A percentile compares a stretch with the other conserved stretches of the same genome.
These are phyloP conservation scores for Clavulina sp. DNA, from an alignment of 768 basidiomycete genomes.

Conservation along the genomic window DNA sequence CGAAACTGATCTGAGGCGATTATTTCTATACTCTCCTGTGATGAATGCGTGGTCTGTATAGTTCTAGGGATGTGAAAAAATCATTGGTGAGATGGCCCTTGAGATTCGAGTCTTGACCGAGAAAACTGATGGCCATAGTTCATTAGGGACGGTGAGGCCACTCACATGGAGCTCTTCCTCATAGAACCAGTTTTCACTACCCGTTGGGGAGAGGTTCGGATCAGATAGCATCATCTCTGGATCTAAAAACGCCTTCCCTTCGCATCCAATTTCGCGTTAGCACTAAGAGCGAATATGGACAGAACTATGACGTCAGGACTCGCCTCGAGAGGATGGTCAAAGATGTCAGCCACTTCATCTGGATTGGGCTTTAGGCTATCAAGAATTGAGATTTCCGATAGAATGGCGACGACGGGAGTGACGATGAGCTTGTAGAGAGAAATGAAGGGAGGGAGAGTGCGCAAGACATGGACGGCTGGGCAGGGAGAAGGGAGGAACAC, in stretches of 20 bases:
- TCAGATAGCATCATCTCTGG: conserved; percentile 30
- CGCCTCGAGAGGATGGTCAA: conserved; percentile 52
- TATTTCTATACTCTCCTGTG: conserved; percentile 62
- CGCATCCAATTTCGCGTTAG: too few relatives aligned
- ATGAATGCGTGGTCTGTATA: too few relatives aligned
- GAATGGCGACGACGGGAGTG: conserved; percentile 58
- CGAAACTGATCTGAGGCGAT: conserved; percentile 60
- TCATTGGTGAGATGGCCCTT: too few relatives aligned
- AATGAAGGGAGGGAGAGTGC: conserved; percentile 46
- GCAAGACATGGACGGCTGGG: conserved; percentile 41
- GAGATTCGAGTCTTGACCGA: conserved; percentile 9
- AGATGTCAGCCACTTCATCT: conserved; percentile 59
- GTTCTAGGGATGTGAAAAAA: too few relatives aligned
- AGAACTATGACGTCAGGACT: not conserved
- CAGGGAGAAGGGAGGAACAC: conserved; percentile 45
- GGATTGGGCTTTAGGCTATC: conserved; percentile 34
- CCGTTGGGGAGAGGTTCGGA: conserved; percentile 33
- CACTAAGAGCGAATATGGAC: not conserved
- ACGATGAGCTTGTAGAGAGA: conserved; percentile 55
- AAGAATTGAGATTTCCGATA: conserved; percentile 38
- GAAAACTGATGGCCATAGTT: not conserved
- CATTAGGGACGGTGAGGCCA: conserved; percentile 5
- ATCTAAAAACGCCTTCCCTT: conserved; percentile 37
- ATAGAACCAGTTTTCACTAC: conserved; percentile 66
- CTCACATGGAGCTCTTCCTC: conserved; percentile 54